A percentile compares a stretch with the other conserved stretches of the same genome.
These are phyloP conservation scores for Teunomyces tritomae DNA, from an alignment of 805 yeast species.

Conservation along the genomic window DNA sequence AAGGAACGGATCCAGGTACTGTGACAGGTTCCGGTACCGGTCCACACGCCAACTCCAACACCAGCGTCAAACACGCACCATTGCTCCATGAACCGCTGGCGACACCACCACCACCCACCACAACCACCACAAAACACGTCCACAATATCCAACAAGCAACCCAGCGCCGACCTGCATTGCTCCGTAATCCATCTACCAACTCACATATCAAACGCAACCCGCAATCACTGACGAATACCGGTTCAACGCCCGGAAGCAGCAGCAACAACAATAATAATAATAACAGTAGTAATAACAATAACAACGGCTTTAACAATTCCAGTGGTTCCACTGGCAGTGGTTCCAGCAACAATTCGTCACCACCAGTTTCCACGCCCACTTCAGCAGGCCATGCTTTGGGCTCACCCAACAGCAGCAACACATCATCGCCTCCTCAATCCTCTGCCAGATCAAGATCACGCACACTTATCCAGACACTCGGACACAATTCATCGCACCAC, in stretches of 20 bases:
- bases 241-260: too few species aligned
- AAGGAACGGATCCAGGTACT: background rate
- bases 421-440: background rate
- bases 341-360: background rate
- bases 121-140: background rate
- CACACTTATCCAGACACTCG: constrained; percentile 17
- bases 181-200: constrained; percentile 1
- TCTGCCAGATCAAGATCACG: constrained; percentile 14
- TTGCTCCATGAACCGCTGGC: too few species aligned
- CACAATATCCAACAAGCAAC: background rate
- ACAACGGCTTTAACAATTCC: too few species aligned
- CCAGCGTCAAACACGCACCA: background rate
- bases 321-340: background rate
- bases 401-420: background rate
- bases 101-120: constrained; percentile 1
- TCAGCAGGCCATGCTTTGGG: background rate
- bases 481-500: constrained; percentile 12
- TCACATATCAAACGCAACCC: background rate
- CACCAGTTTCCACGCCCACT: background rate
- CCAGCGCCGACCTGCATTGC: background rate
- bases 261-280: background rate
- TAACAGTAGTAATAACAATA: background rate
- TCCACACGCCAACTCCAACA: background rate
- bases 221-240: too few species aligned
- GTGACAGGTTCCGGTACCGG: background rate